phyloP scores from a whole-genome alignment of 768 basidiomycete genomes.

The Boletus rubescentipes region DNA sequence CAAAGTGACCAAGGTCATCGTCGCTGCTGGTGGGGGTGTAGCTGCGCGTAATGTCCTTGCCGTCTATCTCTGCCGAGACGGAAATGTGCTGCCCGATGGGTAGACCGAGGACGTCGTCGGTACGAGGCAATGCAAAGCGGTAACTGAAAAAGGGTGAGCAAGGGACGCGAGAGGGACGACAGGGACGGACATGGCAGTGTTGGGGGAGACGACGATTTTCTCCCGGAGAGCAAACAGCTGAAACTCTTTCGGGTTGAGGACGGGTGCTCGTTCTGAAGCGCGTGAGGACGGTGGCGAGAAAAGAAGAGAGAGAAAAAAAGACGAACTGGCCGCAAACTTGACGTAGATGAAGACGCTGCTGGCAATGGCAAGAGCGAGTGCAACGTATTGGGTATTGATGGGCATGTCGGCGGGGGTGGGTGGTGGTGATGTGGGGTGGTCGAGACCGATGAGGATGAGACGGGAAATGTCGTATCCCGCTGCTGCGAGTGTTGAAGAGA shows the following conservation, averaged over 20 bases:
- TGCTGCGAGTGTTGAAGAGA: slow-evolving; percentile 44
- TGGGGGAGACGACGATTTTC: slow-evolving; percentile 86
- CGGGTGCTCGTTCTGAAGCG: slow-evolving; percentile 61
- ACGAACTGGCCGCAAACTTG: slow-evolving; percentile 49
- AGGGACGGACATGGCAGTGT: slow-evolving; percentile 83
- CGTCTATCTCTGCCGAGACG: slow-evolving; percentile 85
- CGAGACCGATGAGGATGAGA: slow-evolving; percentile 63
- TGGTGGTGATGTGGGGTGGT: neutral
- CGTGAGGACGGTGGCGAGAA: neutral
- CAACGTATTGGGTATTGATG: slow-evolving; percentile 40
- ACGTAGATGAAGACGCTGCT: slow-evolving; percentile 51
- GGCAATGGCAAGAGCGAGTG: slow-evolving; percentile 51
- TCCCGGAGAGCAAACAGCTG: slow-evolving; percentile 76
- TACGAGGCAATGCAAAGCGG: slow-evolving; percentile 80
- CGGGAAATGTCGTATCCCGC: slow-evolving; percentile 58
- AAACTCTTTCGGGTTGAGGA: slow-evolving; percentile 75
- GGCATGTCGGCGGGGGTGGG: slow-evolving; percentile 19
- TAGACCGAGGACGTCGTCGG: slow-evolving; percentile 81
- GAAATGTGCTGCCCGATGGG: slow-evolving; percentile 97
- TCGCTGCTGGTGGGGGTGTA: slow-evolving; percentile 97
- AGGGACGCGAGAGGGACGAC: neutral
- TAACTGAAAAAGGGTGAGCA: slow-evolving; percentile 54
- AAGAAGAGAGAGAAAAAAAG: neutral
- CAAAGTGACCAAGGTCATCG: slow-evolving; percentile 91
- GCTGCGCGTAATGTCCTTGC: slow-evolving; percentile 85